Evolutionary conservation across 1,284 basidiomycete genomes (phyloP).

Genomic region (Ceratobasidium sp.): DNA sequence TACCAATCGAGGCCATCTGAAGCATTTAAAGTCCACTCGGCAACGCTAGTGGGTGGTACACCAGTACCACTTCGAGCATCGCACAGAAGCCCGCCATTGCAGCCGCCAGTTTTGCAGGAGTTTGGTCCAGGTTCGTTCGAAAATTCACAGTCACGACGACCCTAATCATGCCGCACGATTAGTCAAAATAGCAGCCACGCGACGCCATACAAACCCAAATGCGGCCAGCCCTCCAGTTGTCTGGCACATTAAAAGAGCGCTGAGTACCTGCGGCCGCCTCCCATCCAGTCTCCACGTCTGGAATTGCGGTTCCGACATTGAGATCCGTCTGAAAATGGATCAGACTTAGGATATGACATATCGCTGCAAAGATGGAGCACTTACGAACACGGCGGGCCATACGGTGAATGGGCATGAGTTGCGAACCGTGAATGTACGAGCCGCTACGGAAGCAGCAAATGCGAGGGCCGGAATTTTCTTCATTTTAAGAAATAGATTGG

Average conservation of each 20-base stretch:
- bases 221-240: slow-evolving; percentile 41
- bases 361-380: not conserved
- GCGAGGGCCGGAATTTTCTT: not conserved
- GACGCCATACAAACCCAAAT: slow-evolving; percentile 39
- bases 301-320: slow-evolving; percentile 7
- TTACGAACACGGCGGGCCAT: not conserved
- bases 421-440: slow-evolving; percentile 31
- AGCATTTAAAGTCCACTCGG: slow-evolving; percentile 48
- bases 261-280: slow-evolving; percentile 26
- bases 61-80: slow-evolving; percentile 61
- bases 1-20: slow-evolving; percentile 38
- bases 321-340: slow-evolving; percentile 17
- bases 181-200: not conserved
- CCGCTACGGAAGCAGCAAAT: slow-evolving; percentile 4
- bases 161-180: slow-evolving; percentile 31
- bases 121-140: slow-evolving; percentile 48
- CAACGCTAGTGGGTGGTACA: slow-evolving; percentile 56
- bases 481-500: too few relatives aligned
- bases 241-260: slow-evolving; percentile 32
- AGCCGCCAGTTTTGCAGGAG: slow-evolving; percentile 59
- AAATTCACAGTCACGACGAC: slow-evolving; percentile 51
- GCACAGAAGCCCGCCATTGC: slow-evolving; percentile 61
- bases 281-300: slow-evolving; percentile 17
- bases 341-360: not conserved
- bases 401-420: slow-evolving; percentile 38